A percentile compares a stretch with the other conserved stretches of the same genome.
These are phyloP conservation scores for Ophiostoma sp. DNA, from an alignment of 2,329 filamentous ascomycete genomes.

Conservation along the genomic window DNA sequence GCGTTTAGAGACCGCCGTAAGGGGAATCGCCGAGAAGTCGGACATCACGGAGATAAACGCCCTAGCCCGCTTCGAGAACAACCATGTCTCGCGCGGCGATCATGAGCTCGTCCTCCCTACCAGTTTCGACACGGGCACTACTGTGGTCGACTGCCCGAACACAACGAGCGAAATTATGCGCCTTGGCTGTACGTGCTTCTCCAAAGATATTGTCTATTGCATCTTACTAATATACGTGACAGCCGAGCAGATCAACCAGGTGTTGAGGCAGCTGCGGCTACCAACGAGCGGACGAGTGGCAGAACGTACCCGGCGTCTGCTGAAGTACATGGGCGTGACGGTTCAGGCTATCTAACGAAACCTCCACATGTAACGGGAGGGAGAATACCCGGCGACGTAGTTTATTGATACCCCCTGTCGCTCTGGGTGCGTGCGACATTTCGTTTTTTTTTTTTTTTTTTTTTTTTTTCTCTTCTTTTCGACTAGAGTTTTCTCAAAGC, in stretches of 20 bases:
- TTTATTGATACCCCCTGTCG: no score
- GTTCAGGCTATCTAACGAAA: neutral
- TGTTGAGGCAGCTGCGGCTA: neutral
- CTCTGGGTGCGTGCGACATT: no score
- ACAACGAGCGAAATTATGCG: neutral
- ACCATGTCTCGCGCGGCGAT: neutral
- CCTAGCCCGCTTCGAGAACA: neutral
- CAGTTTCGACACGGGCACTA: neutral
- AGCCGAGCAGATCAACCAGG: neutral
- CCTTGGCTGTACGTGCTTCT: neutral
- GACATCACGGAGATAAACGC: neutral
- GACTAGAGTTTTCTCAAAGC: no score
- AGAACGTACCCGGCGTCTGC: neutral
- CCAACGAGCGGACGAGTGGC: neutral
- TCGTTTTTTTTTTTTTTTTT: no score
- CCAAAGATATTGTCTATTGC: neutral
- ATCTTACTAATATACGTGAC: neutral
- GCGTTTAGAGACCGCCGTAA: neutral
- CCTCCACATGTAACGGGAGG: no score
- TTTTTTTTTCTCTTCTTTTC: no score
- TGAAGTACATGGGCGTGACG: neutral
- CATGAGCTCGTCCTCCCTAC: neutral
- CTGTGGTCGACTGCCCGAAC: neutral
- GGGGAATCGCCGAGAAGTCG: neutral
- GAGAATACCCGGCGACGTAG: no score